A percentile compares a stretch with the other conserved stretches of the same genome.
These are phyloP conservation scores for Asparagopsis taxiformis DNA, from an alignment of 31 red algal genomes.

Conservation along the genomic window DNA sequence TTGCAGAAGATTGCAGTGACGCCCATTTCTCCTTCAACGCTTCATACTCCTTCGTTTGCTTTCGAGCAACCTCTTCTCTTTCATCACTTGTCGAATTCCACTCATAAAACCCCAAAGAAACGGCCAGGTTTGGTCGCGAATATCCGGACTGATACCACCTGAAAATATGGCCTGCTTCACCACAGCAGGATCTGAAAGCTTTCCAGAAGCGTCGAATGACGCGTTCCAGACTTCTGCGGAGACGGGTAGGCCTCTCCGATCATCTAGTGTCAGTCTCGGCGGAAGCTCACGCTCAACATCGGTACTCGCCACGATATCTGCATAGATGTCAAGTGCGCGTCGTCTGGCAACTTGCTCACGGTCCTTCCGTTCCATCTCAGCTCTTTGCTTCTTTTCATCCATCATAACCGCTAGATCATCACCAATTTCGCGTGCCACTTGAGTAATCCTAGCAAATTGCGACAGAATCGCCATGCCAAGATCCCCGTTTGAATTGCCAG, in stretches of 20 bases:
- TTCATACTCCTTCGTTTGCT: conserved; percentile 40
- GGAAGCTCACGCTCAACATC: conserved; percentile 52
- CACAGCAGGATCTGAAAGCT: conserved; percentile 57
- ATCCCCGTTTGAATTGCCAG: conserved; percentile 5
- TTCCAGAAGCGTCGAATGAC: conserved; percentile 42
- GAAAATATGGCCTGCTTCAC: conserved; percentile 62
- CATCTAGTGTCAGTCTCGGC: conserved; percentile 33
- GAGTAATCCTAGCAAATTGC: conserved; percentile 63
- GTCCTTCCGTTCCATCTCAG: conserved; percentile 17
- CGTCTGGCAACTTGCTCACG: conserved; percentile 25
- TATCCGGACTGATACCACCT: conserved; percentile 58
- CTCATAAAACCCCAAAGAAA: conserved; percentile 67
- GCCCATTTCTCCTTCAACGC: conserved; percentile 40
- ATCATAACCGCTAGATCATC: conserved; percentile 38
- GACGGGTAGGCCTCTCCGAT: conserved; percentile 40
- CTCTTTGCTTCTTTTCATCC: conserved; percentile 31
- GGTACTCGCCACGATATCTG: conserved; percentile 34
- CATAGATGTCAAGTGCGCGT: too few relatives aligned
- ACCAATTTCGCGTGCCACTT: conserved; percentile 57
- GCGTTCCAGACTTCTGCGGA: conserved; percentile 28
- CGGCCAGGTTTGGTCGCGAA: conserved; percentile 62
- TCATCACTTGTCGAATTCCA: conserved; percentile 54
- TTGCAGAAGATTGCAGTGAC: conserved; percentile 16
- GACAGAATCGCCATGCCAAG: conserved; percentile 51
- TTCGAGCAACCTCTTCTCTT: conserved; percentile 23